Evolutionary conservation across 2,329 filamentous ascomycete genomes (phyloP).

Genomic region (Xylariaceae sp.): DNA sequence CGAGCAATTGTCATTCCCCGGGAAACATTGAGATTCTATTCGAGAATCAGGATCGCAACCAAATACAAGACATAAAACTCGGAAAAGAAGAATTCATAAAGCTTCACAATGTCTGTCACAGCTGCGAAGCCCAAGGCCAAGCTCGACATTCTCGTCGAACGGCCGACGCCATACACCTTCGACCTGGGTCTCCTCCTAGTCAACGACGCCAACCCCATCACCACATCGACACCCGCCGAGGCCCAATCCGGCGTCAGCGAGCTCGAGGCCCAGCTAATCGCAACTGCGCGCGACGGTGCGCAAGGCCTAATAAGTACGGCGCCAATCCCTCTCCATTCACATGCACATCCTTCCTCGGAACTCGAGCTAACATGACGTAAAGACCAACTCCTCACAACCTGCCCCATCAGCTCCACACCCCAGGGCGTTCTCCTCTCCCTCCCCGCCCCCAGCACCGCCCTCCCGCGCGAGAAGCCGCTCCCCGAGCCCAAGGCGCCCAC

Average conservation of each 20-base stretch:
- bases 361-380: background rate
- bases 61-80: background rate
- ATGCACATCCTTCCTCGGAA: no score
- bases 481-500: conserved; percentile 77
- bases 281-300: conserved; percentile 78
- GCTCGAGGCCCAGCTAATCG: conserved; percentile 63
- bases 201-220: conserved; percentile 74
- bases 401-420: conserved; percentile 65
- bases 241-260: conserved; percentile 40
- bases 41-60: background rate
- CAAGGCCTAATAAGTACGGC: conserved; percentile 77
- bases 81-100: background rate
- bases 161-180: conserved; percentile 32
- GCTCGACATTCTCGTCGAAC: conserved; percentile 29
- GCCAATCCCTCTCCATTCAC: background rate
- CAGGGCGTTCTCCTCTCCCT: conserved; percentile 74
- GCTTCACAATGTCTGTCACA: conserved; percentile 23
- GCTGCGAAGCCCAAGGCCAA: conserved; percentile 23
- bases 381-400: conserved; percentile 77
- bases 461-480: conserved; percentile 89
- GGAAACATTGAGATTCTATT: background rate
- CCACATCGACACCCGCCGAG: conserved; percentile 21
- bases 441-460: conserved; percentile 60
- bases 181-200: conserved; percentile 67
- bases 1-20: background rate